Conservation (phyloP, 306 rosid genomes). For the Lupinus albus region DNA sequence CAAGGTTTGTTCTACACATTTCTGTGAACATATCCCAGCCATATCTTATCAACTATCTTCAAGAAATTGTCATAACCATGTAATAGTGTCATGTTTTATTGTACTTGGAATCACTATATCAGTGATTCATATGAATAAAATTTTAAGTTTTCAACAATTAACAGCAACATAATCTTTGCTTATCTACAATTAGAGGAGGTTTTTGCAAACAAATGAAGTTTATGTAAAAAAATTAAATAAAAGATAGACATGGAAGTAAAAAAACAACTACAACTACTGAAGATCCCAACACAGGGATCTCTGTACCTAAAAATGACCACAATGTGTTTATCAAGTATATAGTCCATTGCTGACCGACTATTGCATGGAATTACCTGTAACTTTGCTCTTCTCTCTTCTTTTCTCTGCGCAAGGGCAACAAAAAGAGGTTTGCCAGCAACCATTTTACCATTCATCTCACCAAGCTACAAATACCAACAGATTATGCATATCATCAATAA, state of each 20-base stretch:
- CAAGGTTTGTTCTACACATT: not conserved
- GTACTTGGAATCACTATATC: not conserved
- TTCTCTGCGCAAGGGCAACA: conserved; percentile 59
- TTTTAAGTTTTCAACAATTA: not conserved
- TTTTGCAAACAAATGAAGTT: conserved; percentile 1
- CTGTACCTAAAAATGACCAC: conserved; percentile 4
- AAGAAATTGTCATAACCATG: not conserved
- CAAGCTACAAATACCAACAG: conserved; percentile 42
- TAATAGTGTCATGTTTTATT: not conserved
- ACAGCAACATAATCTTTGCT: not conserved
- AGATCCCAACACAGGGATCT: not conserved
- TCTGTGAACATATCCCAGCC: not conserved
- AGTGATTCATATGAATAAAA: not conserved
- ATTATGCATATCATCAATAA: conserved; percentile 8
- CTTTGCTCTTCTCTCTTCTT: conserved; percentile 60
- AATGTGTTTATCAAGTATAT: not conserved
- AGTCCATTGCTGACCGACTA: not conserved
- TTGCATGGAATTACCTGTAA: conserved; percentile 50
- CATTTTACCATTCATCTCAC: conserved; percentile 53
- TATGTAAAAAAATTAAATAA: not conserved
- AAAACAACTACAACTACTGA: not conserved
- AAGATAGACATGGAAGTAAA: not conserved
- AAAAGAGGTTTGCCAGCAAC: conserved; percentile 56
- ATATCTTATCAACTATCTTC: not conserved
- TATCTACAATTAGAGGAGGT: not conserved